Evolutionary conservation across 495 filamentous ascomycete species (phyloP).

Genomic region (Xylaria palmicola): DNA sequence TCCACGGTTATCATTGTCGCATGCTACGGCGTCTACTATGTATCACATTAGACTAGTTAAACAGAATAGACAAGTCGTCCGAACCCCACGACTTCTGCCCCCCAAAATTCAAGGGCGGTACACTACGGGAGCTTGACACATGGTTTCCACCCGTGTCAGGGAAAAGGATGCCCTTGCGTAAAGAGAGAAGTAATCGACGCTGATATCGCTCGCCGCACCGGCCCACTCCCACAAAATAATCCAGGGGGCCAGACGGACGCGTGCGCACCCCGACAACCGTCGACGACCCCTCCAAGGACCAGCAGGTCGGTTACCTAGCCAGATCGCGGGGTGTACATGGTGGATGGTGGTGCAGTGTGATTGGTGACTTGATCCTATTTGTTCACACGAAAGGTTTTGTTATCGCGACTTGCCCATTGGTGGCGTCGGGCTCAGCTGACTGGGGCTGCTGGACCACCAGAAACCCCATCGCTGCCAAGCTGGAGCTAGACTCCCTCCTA

Average conservation of each 20-base stretch:
- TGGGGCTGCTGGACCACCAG: neutral
- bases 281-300: neutral
- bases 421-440: neutral
- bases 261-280: conserved; percentile 1
- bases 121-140: conserved; percentile 3
- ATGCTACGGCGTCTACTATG: too few species aligned
- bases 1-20: too few species aligned
- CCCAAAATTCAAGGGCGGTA: neutral
- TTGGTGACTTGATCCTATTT: conserved; percentile 12
- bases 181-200: neutral
- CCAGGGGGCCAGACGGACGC: neutral
- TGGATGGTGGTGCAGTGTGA: neutral
- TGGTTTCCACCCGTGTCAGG: neutral
- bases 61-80: too few species aligned
- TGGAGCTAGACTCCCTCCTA: neutral
- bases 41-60: too few species aligned
- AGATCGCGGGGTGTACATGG: conserved; percentile 11
- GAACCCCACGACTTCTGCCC: conserved; percentile 1
- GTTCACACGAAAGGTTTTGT: neutral
- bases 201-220: neutral
- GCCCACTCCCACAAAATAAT: neutral
- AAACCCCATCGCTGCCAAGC: neutral
- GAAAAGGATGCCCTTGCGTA: neutral
- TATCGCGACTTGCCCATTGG: conserved; percentile 10
- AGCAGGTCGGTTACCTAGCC: neutral